phyloP scores from a whole-genome alignment of 2,329 filamentous ascomycete genomes.

The Dendryphion nanum region DNA sequence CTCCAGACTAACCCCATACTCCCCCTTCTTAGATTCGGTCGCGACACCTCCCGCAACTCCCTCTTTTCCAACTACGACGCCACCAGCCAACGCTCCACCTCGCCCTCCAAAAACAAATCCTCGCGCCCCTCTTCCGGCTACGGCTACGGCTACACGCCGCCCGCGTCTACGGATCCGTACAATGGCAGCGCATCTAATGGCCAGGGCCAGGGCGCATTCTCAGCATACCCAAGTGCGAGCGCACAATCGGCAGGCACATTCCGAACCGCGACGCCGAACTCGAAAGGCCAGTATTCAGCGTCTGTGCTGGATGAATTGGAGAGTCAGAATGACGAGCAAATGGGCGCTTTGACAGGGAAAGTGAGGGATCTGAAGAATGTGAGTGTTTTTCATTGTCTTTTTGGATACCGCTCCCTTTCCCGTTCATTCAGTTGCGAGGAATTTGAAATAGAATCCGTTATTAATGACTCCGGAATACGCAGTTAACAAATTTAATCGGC shows the following conservation, averaged over 20 bases:
- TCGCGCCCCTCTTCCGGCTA: constrained; percentile 12
- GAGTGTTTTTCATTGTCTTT: constrained; percentile 42
- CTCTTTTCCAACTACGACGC: constrained; percentile 42
- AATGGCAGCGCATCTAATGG: not conserved
- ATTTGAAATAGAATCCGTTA: too few relatives aligned
- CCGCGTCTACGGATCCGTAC: constrained; percentile 1
- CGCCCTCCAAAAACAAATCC: constrained; percentile 35
- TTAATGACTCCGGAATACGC: constrained; percentile 1
- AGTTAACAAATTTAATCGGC: constrained; percentile 91
- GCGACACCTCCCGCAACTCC: constrained; percentile 30
- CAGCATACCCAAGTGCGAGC: constrained; percentile 33
- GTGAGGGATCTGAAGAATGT: constrained; percentile 88
- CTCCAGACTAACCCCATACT: not conserved
- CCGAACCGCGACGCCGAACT: constrained; percentile 46
- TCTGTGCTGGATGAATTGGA: constrained; percentile 90
- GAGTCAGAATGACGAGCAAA: constrained; percentile 88
- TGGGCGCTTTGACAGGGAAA: constrained; percentile 87
- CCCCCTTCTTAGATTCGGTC: constrained; percentile 21
- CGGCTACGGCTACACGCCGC: constrained; percentile 16
- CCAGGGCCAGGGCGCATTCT: constrained; percentile 20
- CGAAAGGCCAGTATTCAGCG: constrained; percentile 85
- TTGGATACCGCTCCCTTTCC: constrained; percentile 1
- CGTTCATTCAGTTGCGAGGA: too few relatives aligned
- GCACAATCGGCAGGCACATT: constrained; percentile 17
- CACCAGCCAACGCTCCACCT: constrained; percentile 34